These are phyloP conservation scores for Petunia hybrid DNA, from an alignment of 305 asterid species.

Conservation along the genomic window DNA sequence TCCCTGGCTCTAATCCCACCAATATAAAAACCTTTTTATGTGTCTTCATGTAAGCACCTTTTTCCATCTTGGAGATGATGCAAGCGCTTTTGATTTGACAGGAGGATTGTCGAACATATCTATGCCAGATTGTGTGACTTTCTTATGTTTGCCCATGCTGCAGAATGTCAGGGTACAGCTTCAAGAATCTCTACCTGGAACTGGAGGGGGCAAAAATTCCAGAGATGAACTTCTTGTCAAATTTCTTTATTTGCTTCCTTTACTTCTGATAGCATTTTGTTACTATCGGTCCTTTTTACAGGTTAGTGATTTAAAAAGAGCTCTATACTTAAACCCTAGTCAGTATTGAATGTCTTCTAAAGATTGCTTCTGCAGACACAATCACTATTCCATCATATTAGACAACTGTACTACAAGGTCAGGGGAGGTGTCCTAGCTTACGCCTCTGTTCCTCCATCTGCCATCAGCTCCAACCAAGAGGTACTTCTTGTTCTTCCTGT, in stretches of 20 bases:
- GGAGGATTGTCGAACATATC: neutral
- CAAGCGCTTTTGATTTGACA: neutral
- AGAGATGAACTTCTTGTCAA: conserved; percentile 66
- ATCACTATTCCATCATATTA: conserved; percentile 68
- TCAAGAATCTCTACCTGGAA: conserved; percentile 88
- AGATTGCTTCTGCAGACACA: conserved; percentile 62
- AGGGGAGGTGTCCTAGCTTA: conserved; percentile 77
- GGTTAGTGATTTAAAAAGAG: conserved; percentile 51
- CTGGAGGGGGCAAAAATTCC: conserved; percentile 86
- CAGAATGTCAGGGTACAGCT: conserved; percentile 81
- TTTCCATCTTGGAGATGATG: conserved; percentile 9
- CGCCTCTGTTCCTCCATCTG: conserved; percentile 69
- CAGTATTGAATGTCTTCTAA: conserved; percentile 28
- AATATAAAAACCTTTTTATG: neutral
- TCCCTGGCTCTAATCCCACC: conserved; percentile 12
- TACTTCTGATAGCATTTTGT: conserved; percentile 62
- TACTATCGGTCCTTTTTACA: conserved; percentile 73
- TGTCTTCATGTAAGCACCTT: neutral
- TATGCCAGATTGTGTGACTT: conserved; percentile 26
- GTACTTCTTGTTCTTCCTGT: conserved; percentile 45
- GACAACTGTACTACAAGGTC: conserved; percentile 78
- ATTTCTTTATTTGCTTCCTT: conserved; percentile 76
- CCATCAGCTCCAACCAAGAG: conserved; percentile 73
- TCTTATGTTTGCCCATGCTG: conserved; percentile 38
- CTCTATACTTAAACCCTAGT: conserved; percentile 25